A percentile compares a stretch with the other conserved stretches of the same genome.
Evolutionary conservation across 176 grass and related monocot species (phyloP).

Genomic region (Raddia distichophylla): DNA sequence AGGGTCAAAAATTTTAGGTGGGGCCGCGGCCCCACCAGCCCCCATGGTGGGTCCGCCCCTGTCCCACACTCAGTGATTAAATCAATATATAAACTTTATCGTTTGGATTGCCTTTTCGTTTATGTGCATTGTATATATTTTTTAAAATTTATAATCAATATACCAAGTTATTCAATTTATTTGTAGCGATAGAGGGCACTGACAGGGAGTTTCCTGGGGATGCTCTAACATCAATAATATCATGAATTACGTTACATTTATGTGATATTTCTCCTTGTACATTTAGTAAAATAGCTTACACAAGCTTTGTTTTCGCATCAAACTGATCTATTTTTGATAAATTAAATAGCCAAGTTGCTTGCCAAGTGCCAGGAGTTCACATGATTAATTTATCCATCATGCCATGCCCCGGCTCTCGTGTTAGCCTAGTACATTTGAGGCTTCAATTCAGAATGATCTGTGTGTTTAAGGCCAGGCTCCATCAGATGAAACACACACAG

Average conservation of each 20-base stretch:
- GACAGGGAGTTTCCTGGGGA: too few relatives aligned
- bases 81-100: too few relatives aligned
- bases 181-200: too few relatives aligned
- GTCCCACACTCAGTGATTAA: too few relatives aligned
- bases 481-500: slow-evolving; percentile 37
- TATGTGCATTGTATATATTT: too few relatives aligned
- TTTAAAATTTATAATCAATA: too few relatives aligned
- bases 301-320: neutral
- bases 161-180: too few relatives aligned
- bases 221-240: neutral
- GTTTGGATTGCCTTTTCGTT: too few relatives aligned
- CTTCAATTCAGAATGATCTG: neutral
- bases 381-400: slow-evolving; percentile 57
- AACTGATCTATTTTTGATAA: neutral
- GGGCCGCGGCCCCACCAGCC: too few relatives aligned
- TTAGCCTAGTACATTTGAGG: slow-evolving; percentile 30
- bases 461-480: slow-evolving; percentile 12
- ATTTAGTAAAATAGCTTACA: slow-evolving; percentile 10
- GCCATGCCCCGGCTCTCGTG: neutral
- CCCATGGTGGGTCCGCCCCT: too few relatives aligned
- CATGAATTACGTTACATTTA: slow-evolving; percentile 12
- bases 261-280: neutral
- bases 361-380: slow-evolving; percentile 41
- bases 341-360: slow-evolving; percentile 35
- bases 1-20: too few relatives aligned